Base-by-base conservation (phyloP, 1,284 basidiomycete genomes). In the Pulveroboletus ridleyi region DNA sequence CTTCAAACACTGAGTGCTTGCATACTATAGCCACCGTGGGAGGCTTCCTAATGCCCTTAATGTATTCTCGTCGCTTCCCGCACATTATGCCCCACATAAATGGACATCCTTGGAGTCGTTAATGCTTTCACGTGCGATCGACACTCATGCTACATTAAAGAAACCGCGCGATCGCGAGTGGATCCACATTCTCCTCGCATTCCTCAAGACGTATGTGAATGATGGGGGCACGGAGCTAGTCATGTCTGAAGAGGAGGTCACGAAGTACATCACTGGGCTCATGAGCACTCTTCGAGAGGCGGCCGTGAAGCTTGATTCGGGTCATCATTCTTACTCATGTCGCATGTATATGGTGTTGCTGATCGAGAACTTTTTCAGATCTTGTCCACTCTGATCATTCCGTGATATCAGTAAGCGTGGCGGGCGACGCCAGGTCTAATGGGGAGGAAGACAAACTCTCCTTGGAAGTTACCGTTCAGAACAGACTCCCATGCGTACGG, bases 81-180 rank as follows among this genome's bases (percentile, higher is more conserved):
- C 89, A 6, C 92, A 95, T 73, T 95, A 95, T 76, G 87, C 89
- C 0, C 90, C 90, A 6, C 88, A 88, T 75, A 83, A 83, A 69
- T 96, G 95, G 93, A 84, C 86, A 33, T 86, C 87, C 13, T 79
- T 96, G 60, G 92, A 95, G 74, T 86, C 87, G 0, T 87, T 88
- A 69, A 90, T 94, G 84, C 84, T 94, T 18, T 86, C 85, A 4
- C 85, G 84, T 65, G 89, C 90, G 9, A 81, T 94, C 41, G 86
- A 88, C 67, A 87, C 87, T 2, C 89, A 94, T 71, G 74, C 78
- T 2, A 72, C 79, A 41, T 77, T 89, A 29, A 76, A 82, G 23
- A 87, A 86, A 68, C 76, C 84, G 2, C 85, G 81, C 64, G 89
- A 92, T 68, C 79, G 83, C 52, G 91, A 93, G 70, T 95, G 93